phyloP scores from a whole-genome alignment of 805 yeast genomes.

The Yarrowia sp. region DNA sequence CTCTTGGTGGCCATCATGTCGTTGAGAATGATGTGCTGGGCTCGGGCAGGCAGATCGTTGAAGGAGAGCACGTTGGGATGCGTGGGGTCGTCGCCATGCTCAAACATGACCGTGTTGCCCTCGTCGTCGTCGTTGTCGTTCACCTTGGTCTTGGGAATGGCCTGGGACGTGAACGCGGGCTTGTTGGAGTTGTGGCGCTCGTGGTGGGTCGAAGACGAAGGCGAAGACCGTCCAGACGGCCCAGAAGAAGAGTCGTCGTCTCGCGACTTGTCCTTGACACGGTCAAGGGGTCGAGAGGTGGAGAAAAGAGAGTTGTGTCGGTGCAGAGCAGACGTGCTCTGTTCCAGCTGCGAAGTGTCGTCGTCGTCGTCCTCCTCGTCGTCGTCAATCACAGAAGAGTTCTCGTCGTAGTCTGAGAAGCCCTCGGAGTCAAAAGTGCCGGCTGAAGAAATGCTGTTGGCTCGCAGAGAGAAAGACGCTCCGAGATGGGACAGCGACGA shows the following conservation, averaged over 20 bases:
- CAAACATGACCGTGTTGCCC: slow-evolving; percentile 36
- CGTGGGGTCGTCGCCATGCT: slow-evolving; percentile 27
- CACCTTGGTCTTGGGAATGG: slow-evolving; percentile 38
- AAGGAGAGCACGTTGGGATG: slow-evolving; percentile 46
- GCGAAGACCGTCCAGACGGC: slow-evolving; percentile 1
- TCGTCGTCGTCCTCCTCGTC: slow-evolving; percentile 36
- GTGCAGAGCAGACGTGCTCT: slow-evolving; percentile 30
- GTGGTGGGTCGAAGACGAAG: background rate
- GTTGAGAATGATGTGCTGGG: slow-evolving; percentile 85
- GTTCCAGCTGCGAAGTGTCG: background rate
- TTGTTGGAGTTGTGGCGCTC: slow-evolving; percentile 29
- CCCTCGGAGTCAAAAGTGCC: slow-evolving; percentile 31
- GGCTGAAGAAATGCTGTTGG: slow-evolving; percentile 48
- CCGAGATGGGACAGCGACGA: slow-evolving; percentile 75
- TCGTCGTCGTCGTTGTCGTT: slow-evolving; percentile 37
- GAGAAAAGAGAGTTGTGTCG: slow-evolving; percentile 25
- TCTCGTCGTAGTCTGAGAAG: slow-evolving; percentile 31
- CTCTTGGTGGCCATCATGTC: slow-evolving; percentile 75
- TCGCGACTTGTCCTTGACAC: slow-evolving; percentile 4
- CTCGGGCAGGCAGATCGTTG: slow-evolving; percentile 85
- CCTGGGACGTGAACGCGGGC: slow-evolving; percentile 38
- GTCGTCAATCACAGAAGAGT: slow-evolving; percentile 31
- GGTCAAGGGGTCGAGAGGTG: slow-evolving; percentile 7
- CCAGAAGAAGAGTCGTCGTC: slow-evolving; percentile 18
- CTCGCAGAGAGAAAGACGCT: slow-evolving; percentile 72